A percentile compares a stretch with the other conserved stretches of the same genome.
Conservation (phyloP, 768 basidiomycete species). For the Sistotremastrum suecicum region DNA sequence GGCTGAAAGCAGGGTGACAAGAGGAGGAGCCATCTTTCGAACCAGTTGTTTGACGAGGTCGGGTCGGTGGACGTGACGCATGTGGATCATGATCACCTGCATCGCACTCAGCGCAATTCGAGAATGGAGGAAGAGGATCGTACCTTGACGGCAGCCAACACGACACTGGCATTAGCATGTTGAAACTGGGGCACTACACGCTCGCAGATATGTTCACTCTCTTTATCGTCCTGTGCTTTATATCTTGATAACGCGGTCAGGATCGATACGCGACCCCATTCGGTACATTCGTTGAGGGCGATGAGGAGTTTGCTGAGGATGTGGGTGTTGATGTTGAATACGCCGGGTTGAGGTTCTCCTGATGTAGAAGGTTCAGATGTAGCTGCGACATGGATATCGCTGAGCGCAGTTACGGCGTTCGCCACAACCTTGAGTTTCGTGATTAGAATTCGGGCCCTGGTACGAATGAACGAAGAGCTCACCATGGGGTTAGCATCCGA, state of each 20-base stretch:
- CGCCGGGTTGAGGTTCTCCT: constrained; percentile 38
- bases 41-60: constrained; percentile 76
- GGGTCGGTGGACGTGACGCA: constrained; percentile 67
- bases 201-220: constrained; percentile 98
- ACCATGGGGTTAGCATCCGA: constrained; percentile 97
- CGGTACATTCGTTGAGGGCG: constrained; percentile 94
- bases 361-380: constrained; percentile 38
- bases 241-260: constrained; percentile 79
- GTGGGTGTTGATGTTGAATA: constrained; percentile 71
- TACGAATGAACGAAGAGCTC: constrained; percentile 10
- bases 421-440: constrained; percentile 70
- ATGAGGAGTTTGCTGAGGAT: constrained; percentile 84
- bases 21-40: constrained; percentile 94
- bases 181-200: constrained; percentile 98
- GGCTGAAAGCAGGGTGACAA: constrained; percentile 89
- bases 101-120: background rate
- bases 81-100: constrained; percentile 95
- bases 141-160: constrained; percentile 92
- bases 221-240: constrained; percentile 72
- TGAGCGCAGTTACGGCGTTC: constrained; percentile 85
- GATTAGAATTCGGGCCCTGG: too few species aligned
- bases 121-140: constrained; percentile 6
- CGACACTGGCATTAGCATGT: constrained; percentile 91
- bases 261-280: constrained; percentile 96
- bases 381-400: constrained; percentile 77